Percentiles rank a stretch among this genome's conserved stretches.
Evolutionary conservation across 2,329 filamentous ascomycete genomes (phyloP).

Genomic region (Fusarium zealandicum): DNA sequence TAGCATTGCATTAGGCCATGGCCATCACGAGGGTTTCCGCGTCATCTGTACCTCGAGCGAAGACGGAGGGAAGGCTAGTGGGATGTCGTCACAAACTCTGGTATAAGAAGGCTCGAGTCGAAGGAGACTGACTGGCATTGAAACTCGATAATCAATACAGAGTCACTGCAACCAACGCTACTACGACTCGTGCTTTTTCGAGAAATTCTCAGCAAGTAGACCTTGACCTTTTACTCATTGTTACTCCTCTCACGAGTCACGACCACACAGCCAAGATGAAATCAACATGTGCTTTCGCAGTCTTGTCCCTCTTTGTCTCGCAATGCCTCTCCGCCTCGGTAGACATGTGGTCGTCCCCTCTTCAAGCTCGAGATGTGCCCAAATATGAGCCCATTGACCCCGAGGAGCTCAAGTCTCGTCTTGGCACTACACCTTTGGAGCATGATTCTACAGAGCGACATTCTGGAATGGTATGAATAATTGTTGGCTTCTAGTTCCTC

Average conservation of each 20-base stretch:
- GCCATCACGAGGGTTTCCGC: slow-evolving; percentile 24
- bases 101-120: slow-evolving; percentile 24
- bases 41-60: slow-evolving; percentile 23
- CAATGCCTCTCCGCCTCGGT: slow-evolving; percentile 31
- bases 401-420: slow-evolving; percentile 31
- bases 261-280: slow-evolving; percentile 28
- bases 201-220: neutral
- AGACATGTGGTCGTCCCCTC: slow-evolving; percentile 34
- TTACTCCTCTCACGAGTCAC: neutral
- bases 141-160: neutral
- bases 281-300: slow-evolving; percentile 6
- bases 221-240: neutral
- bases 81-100: slow-evolving; percentile 1
- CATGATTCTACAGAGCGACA: slow-evolving; percentile 21
- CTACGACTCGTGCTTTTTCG: neutral
- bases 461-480: slow-evolving; percentile 26
- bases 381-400: slow-evolving; percentile 28
- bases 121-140: slow-evolving; percentile 5
- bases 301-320: slow-evolving; percentile 20
- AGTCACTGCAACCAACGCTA: neutral
- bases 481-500: too few relatives aligned
- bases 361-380: slow-evolving; percentile 20
- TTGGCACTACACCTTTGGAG: slow-evolving; percentile 32
- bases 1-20: slow-evolving; percentile 21
- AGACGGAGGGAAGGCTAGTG: neutral